A percentile compares a stretch with the other conserved stretches of the same genome.
phyloP scores from a whole-genome alignment of 1,284 basidiomycete species.

The Malassezia nana region DNA sequence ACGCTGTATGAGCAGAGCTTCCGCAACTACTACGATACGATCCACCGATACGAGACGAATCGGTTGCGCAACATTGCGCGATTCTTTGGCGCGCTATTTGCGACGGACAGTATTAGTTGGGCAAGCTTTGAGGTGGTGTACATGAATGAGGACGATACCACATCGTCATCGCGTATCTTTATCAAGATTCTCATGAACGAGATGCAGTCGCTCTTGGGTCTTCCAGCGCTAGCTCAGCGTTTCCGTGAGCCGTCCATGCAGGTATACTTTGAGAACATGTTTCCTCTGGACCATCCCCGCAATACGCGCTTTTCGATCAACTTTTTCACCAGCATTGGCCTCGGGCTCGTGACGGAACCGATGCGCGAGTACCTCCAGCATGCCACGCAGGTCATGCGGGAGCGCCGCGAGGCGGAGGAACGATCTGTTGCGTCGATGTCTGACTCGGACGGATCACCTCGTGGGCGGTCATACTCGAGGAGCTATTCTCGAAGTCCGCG shows the following conservation, averaged over 20 bases:
- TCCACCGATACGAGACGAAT: slow-evolving; percentile 97
- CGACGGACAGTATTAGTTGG: slow-evolving; percentile 80
- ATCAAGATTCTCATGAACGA: slow-evolving; percentile 92
- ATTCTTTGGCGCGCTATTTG: slow-evolving; percentile 75
- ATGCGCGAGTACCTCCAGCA: slow-evolving; percentile 96
- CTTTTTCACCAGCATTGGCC: slow-evolving; percentile 77
- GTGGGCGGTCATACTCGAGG: slow-evolving; percentile 8
- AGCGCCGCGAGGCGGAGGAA: slow-evolving; percentile 61
- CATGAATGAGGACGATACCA: slow-evolving; percentile 96
- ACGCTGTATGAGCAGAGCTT: slow-evolving; percentile 81
- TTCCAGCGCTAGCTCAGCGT: slow-evolving; percentile 67
- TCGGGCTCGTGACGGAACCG: slow-evolving; percentile 82
- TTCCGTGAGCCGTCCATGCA: slow-evolving; percentile 59
- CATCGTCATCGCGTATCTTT: slow-evolving; percentile 89
- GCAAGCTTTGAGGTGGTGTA: slow-evolving; percentile 70
- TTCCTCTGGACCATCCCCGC: slow-evolving; percentile 91
- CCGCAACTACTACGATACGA: slow-evolving; percentile 81
- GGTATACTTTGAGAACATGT: slow-evolving; percentile 68
- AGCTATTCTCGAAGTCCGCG: background rate
- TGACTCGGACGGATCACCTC: slow-evolving; percentile 19
- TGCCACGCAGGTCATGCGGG: slow-evolving; percentile 79
- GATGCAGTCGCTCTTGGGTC: slow-evolving; percentile 82
- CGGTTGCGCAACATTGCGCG: slow-evolving; percentile 90
- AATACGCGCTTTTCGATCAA: slow-evolving; percentile 97
- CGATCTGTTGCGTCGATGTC: slow-evolving; percentile 20